Conservation (phyloP, 1,284 basidiomycete species). For the Kalmanozyma brasiliensis region DNA sequence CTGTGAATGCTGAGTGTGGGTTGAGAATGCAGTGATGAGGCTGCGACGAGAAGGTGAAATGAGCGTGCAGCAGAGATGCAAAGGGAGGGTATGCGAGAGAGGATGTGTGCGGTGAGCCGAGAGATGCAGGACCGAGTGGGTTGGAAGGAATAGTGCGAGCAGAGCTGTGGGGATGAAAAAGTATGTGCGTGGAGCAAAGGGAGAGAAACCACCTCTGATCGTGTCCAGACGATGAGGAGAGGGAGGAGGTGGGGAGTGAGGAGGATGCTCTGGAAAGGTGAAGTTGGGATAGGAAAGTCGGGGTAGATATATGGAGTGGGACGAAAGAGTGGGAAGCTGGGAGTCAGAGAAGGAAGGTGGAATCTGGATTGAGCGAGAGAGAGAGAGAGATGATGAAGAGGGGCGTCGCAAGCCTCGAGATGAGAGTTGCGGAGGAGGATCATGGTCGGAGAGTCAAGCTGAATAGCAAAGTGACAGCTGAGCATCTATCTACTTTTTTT, state of each 20-base stretch:
- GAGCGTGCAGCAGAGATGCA: too few relatives aligned
- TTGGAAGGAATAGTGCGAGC: not conserved
- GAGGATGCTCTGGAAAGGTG: slow-evolving; percentile 4
- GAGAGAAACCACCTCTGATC: slow-evolving; percentile 15
- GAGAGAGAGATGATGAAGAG: slow-evolving; percentile 8
- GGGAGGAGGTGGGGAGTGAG: slow-evolving; percentile 1
- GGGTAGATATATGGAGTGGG: slow-evolving; percentile 38
- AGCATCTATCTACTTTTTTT: slow-evolving; percentile 10
- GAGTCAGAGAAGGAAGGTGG: too few relatives aligned
- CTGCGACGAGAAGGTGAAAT: not conserved
- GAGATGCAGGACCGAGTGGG: too few relatives aligned
- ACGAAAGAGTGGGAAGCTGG: slow-evolving; percentile 5
- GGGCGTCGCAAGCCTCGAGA: not conserved
- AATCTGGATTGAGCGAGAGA: not conserved
- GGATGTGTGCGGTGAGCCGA: not conserved
- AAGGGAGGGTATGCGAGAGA: not conserved
- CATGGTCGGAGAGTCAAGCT: not conserved
- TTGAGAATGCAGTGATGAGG: not conserved
- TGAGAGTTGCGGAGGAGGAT: not conserved
- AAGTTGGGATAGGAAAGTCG: too few relatives aligned
- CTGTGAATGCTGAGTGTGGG: not conserved
- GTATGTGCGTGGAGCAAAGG: slow-evolving; percentile 4
- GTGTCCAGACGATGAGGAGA: slow-evolving; percentile 46
- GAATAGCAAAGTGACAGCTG: slow-evolving; percentile 24
- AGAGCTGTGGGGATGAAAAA: not conserved